These are phyloP conservation scores for Nakazawaea ambrosiae DNA, from an alignment of 805 yeast species.

Conservation along the genomic window DNA sequence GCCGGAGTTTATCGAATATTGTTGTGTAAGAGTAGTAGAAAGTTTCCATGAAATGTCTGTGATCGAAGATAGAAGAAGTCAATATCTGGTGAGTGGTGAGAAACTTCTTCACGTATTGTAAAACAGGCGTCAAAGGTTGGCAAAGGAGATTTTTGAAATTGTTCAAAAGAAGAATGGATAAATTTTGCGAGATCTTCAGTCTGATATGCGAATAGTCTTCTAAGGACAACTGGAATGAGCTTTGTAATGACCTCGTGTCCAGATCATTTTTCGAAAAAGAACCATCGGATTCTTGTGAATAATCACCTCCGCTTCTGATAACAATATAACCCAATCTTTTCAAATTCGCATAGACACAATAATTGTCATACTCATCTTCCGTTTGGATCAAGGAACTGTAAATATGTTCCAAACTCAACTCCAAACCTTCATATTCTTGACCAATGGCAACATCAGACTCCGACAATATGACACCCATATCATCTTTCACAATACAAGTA, in stretches of 20 bases:
- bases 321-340: constrained; percentile 77
- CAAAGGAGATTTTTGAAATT: constrained; percentile 8
- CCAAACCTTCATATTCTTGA: constrained; percentile 24
- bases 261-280: not conserved
- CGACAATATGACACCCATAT: constrained; percentile 13
- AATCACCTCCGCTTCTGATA: constrained; percentile 16
- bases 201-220: constrained; percentile 10
- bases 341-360: constrained; percentile 64
- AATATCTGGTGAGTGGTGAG: constrained; percentile 5
- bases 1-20: constrained; percentile 5
- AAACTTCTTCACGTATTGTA: not conserved
- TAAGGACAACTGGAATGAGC: constrained; percentile 2
- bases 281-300: not conserved
- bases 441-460: constrained; percentile 13
- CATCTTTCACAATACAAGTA: constrained; percentile 27
- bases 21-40: constrained; percentile 4
- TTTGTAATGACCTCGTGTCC: not conserved
- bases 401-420: constrained; percentile 54
- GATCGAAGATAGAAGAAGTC: constrained; percentile 6
- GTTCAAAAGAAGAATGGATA: constrained; percentile 7
- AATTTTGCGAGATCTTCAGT: constrained; percentile 8
- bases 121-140: constrained; percentile 6
- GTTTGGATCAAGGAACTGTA: constrained; percentile 44
- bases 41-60: constrained; percentile 3
- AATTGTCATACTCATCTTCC: constrained; percentile 40